Evolutionary conservation across 768 basidiomycete species (phyloP).

Genomic region (Cubamyces sp.): DNA sequence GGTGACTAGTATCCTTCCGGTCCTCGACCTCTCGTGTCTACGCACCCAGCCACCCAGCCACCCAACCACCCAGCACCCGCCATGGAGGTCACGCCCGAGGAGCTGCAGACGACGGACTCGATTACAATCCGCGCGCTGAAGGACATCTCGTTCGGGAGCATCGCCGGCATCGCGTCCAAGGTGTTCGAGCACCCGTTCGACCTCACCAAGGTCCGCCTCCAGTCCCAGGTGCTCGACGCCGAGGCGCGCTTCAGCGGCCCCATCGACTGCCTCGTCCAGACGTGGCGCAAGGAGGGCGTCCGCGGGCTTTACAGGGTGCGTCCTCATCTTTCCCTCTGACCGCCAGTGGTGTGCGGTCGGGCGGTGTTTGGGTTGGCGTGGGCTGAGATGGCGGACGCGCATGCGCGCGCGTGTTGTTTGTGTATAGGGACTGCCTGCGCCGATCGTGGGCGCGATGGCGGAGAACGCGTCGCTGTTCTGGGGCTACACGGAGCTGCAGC

Average conservation of each 20-base stretch:
- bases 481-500: constrained; percentile 79
- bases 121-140: constrained; percentile 30
- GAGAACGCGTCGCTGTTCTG: constrained; percentile 92
- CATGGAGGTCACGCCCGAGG: constrained; percentile 22
- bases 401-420: not conserved
- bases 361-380: not conserved
- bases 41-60: too few species aligned
- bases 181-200: constrained; percentile 96
- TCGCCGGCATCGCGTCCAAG: constrained; percentile 87
- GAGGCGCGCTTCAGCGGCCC: constrained; percentile 80
- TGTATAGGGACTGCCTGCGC: constrained; percentile 79
- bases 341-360: not conserved
- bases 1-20: too few species aligned
- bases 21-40: too few species aligned
- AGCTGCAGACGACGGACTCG: constrained; percentile 23
- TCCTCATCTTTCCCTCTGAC: constrained; percentile 13
- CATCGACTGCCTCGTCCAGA: constrained; percentile 82
- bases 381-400: not conserved
- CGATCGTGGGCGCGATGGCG: constrained; percentile 88
- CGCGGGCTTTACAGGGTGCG: constrained; percentile 86
- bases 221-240: constrained; percentile 82
- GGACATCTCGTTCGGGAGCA: constrained; percentile 33
- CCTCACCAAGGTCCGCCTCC: constrained; percentile 91
- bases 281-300: constrained; percentile 80
- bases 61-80: too few species aligned